Evolutionary conservation across 2,329 filamentous ascomycete species (phyloP).

Genomic region (Pseudogymnoascus sp.): DNA sequence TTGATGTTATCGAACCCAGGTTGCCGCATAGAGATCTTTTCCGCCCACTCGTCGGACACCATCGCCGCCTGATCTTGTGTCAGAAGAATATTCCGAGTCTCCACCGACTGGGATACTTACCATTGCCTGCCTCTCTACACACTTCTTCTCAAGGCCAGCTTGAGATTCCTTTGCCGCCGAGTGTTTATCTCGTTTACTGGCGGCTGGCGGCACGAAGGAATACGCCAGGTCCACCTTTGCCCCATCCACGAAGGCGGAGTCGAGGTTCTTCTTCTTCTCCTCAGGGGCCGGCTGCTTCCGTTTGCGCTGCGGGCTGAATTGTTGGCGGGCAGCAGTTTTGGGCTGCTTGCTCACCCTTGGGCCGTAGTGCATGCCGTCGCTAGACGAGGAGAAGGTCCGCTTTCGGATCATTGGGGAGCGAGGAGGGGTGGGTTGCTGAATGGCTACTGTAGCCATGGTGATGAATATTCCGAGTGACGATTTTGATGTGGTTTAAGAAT

Average conservation of each 20-base stretch:
- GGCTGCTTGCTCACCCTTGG: background rate
- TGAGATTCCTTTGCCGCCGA: background rate
- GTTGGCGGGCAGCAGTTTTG: background rate
- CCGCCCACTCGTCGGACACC: conserved; percentile 12
- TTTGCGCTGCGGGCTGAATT: background rate
- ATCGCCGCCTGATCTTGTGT: conserved; percentile 13
- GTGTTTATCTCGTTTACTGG: background rate
- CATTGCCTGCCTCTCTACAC: background rate
- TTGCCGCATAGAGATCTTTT: conserved; percentile 20
- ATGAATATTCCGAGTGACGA: background rate
- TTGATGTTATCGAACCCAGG: conserved; percentile 24
- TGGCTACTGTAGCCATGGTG: conserved; percentile 12
- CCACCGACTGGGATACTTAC: background rate
- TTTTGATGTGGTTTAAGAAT: background rate
- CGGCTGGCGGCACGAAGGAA: background rate
- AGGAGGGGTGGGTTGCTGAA: conserved; percentile 23
- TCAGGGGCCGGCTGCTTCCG: background rate
- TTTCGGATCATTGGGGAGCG: conserved; percentile 19
- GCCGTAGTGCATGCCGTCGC: background rate
- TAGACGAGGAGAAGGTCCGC: background rate
- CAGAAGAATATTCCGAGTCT: background rate
- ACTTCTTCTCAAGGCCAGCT: conserved; percentile 2
- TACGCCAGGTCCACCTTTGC: background rate
- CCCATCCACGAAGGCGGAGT: background rate
- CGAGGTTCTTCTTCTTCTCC: background rate